phyloP scores from a whole-genome alignment of 75 land plant species.

The Chamaecyparis obtusa region DNA sequence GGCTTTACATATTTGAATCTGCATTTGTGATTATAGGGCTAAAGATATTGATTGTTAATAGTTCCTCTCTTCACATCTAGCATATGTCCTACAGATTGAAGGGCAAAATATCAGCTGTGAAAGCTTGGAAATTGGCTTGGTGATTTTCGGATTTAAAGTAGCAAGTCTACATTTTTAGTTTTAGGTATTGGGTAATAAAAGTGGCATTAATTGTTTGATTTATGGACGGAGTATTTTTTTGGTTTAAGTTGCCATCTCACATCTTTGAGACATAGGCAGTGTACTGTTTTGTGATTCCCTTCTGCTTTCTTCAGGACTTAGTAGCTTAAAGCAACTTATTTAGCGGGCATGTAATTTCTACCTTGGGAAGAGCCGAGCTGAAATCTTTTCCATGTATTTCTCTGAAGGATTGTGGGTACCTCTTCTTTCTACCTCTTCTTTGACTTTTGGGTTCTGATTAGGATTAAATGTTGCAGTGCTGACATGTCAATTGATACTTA shows the following conservation, averaged over 20 bases:
- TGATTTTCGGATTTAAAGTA: background rate
- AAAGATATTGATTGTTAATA: background rate
- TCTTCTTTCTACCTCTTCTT: background rate
- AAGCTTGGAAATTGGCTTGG: constrained; percentile 1
- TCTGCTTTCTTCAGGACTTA: constrained; percentile 6
- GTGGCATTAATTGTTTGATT: background rate
- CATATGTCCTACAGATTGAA: constrained; percentile 1
- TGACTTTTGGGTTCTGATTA: background rate
- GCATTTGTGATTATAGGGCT: background rate
- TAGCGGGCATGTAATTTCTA: constrained; percentile 6
- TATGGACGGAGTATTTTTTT: background rate
- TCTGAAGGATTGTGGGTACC: background rate
- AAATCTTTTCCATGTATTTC: background rate
- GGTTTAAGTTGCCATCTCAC: background rate
- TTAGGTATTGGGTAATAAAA: background rate
- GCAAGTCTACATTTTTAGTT: background rate
- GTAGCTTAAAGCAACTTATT: constrained; percentile 11
- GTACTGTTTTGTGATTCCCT: constrained; percentile 6
- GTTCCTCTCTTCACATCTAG: background rate
- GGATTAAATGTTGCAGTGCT: background rate
- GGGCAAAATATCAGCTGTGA: constrained; percentile 1
- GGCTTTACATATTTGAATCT: background rate
- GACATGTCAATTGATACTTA: background rate
- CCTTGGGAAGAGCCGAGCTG: constrained; percentile 10
- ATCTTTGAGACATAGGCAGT: constrained; percentile 3